Percentiles rank a stretch among this genome's conserved stretches.
Conservation (phyloP, 2,329 filamentous ascomycete species). For the Fusarium austroafricanum region DNA sequence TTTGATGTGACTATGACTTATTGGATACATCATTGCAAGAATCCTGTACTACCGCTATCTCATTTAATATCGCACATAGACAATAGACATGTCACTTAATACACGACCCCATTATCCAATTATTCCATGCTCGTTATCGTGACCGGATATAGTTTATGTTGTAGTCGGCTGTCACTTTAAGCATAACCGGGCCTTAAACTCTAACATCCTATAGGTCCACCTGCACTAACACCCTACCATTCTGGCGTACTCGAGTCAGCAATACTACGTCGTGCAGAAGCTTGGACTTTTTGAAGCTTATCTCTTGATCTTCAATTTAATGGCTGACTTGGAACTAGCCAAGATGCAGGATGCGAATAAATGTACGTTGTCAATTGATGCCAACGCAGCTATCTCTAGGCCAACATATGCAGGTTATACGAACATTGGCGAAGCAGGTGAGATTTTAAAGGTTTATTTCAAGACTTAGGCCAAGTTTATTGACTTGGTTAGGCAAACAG, state of each 20-base stretch:
- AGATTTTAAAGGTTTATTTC: not conserved
- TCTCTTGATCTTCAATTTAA: not conserved
- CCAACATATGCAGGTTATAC: not conserved
- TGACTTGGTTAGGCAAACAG: not conserved
- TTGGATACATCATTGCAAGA: conserved; percentile 11
- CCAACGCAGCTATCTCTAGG: not conserved
- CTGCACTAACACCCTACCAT: not conserved
- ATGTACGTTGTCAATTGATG: not conserved
- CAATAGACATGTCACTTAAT: conserved; percentile 19
- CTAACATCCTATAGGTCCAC: conserved; percentile 13
- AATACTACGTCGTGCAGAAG: not conserved
- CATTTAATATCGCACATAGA: conserved; percentile 21
- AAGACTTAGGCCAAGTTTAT: not conserved
- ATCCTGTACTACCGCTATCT: conserved; percentile 15
- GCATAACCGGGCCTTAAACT: conserved; percentile 1
- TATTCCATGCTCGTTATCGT: not conserved
- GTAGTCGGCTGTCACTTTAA: not conserved
- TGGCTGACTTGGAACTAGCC: not conserved
- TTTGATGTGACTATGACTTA: conserved; percentile 17
- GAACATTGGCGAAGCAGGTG: not conserved
- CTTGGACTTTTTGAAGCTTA: not conserved
- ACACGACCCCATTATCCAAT: not conserved
- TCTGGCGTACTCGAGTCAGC: not conserved
- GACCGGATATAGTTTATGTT: not conserved
- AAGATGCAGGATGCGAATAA: not conserved